phyloP scores from a whole-genome alignment of 805 yeast genomes.

The Sugiyamaella lignohabitans region DNA sequence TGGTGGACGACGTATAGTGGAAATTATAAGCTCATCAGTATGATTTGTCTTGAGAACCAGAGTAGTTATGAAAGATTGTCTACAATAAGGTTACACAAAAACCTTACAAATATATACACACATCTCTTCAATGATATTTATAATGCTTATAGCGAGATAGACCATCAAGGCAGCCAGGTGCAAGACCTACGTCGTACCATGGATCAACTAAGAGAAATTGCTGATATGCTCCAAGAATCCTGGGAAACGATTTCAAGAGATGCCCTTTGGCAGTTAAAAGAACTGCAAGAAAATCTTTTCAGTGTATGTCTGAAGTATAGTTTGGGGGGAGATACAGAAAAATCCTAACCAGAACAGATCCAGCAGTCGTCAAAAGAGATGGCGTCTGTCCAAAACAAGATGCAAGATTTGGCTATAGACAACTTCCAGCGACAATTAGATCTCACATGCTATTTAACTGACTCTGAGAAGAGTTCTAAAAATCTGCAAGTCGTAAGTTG shows the following conservation, averaged over 20 bases:
- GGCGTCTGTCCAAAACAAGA: no score
- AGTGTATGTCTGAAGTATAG: no score
- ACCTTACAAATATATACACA: conserved; percentile 13
- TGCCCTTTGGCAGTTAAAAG: neutral
- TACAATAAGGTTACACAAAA: conserved; percentile 8
- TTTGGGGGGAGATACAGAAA: no score
- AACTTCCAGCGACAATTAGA: no score
- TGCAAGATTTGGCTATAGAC: no score
- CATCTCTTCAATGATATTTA: neutral
- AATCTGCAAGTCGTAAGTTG: no score
- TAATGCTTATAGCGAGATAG: neutral
- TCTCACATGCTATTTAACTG: no score
- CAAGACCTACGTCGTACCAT: neutral
- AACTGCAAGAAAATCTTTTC: no score
- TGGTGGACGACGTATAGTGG: conserved; percentile 75
- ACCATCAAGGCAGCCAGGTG: neutral
- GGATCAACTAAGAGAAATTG: neutral
- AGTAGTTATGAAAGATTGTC: conserved; percentile 18
- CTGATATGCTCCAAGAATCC: neutral
- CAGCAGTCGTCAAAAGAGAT: no score
- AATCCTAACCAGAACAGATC: no score
- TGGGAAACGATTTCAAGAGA: neutral
- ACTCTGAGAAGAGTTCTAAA: no score
- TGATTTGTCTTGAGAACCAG: conserved; percentile 38
- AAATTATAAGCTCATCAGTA: conserved; percentile 48